phyloP scores from a whole-genome alignment of 805 yeast species.

The Gaillardinia entomophila region DNA sequence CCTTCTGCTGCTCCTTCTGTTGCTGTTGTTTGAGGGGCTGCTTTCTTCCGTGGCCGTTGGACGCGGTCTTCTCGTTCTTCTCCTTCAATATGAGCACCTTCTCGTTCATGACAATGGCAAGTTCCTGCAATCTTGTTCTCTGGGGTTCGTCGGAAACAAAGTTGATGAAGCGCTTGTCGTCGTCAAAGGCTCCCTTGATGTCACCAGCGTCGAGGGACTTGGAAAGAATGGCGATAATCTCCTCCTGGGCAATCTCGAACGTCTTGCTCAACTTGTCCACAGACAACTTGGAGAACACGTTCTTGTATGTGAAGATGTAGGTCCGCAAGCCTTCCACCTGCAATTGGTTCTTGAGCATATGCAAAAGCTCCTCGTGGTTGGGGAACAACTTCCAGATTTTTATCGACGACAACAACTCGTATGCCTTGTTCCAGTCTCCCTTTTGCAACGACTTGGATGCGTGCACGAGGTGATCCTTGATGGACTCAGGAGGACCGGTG shows the following conservation, averaged over 20 bases:
- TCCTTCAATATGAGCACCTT: constrained; percentile 73
- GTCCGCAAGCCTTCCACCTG: constrained; percentile 90
- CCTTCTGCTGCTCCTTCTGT: constrained; percentile 15
- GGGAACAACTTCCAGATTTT: constrained; percentile 84
- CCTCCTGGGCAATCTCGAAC: constrained; percentile 56
- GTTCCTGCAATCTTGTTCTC: constrained; percentile 77
- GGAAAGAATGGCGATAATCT: constrained; percentile 59
- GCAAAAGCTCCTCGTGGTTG: constrained; percentile 58
- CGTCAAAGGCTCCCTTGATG: constrained; percentile 69
- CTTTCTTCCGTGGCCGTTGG: constrained; percentile 59
- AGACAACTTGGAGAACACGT: constrained; percentile 70
- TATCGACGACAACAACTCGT: constrained; percentile 64
- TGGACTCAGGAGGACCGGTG: constrained; percentile 97
- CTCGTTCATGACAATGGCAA: constrained; percentile 80
- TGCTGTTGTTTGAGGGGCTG: constrained; percentile 31
- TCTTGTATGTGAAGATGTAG: constrained; percentile 80
- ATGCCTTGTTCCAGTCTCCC: constrained; percentile 85
- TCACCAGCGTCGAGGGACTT: constrained; percentile 77
- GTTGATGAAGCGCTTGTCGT: constrained; percentile 52
- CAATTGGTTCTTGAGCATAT: constrained; percentile 70
- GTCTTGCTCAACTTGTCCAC: constrained; percentile 55
- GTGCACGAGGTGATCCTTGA: constrained; percentile 87
- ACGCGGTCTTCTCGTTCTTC: constrained; percentile 77
- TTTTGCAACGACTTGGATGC: constrained; percentile 84
- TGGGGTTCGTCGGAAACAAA: constrained; percentile 70